Evolutionary conservation across 768 basidiomycete species (phyloP).

Genomic region (Lentinula sp.): DNA sequence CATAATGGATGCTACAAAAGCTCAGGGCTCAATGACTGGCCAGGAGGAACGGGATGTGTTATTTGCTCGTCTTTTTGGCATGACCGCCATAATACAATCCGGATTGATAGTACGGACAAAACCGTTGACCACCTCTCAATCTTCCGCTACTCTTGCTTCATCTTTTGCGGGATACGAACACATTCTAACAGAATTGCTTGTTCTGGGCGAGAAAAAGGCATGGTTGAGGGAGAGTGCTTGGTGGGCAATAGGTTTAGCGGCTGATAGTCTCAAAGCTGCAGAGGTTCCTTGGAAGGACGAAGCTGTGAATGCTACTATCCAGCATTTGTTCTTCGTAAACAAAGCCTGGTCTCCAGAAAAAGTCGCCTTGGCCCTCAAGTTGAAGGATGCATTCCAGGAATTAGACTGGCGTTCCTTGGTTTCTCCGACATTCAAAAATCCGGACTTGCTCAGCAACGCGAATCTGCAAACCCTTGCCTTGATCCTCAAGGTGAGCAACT

Average conservation of each 20-base stretch:
- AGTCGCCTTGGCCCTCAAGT: conserved; percentile 67
- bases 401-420: conserved; percentile 63
- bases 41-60: conserved; percentile 91
- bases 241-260: conserved; percentile 67
- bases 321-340: conserved; percentile 48
- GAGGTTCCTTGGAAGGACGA: conserved; percentile 66
- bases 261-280: conserved; percentile 54
- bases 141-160: conserved; percentile 47
- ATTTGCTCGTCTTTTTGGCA: conserved; percentile 89
- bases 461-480: conserved; percentile 71
- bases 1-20: conserved; percentile 64
- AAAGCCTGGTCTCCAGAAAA: conserved; percentile 83
- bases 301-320: conserved; percentile 46
- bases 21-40: conserved; percentile 72
- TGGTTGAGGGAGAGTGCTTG: conserved; percentile 91
- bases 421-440: conserved; percentile 71
- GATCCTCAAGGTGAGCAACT: conserved; percentile 67
- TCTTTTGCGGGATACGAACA: conserved; percentile 53
- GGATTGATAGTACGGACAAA: conserved; percentile 65
- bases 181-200: conserved; percentile 53
- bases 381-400: conserved; percentile 56
- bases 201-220: conserved; percentile 75
- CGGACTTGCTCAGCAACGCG: conserved; percentile 57
- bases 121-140: conserved; percentile 46
- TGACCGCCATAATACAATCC: conserved; percentile 81